Base-by-base conservation (phyloP, 2,329 filamentous ascomycete genomes). In the Aspergillus fumigatus region DNA sequence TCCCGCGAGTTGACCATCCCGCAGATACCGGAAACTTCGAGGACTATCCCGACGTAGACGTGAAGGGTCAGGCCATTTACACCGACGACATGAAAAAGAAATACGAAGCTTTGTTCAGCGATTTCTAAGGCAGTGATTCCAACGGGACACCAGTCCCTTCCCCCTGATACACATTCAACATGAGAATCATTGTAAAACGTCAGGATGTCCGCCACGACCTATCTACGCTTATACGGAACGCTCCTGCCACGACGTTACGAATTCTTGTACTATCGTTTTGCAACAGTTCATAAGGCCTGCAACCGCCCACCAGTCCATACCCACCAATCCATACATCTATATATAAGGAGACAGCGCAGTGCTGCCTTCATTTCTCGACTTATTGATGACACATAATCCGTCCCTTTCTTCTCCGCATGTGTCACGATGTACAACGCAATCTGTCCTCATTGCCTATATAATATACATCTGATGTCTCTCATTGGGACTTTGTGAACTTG, bases 11-110 rank as follows among this genome's bases (percentile, higher is more conserved):
- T 50, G 75, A 80, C 54, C 80, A 84, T 49, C 78, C 82, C 1
- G 83, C 84, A 6, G 85, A 88, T 62, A 82, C 84, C 35, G 75
- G 82, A 21, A 87, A 87, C 67, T 88, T 87, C 64, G 84, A 87
- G 63, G 83, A 87, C 55, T 87, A 87, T 62, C 84, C 86, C 51
- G 75, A 77, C 54, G 75, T 75, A 7, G 84, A 86, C 66, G 75
- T 50, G 72, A 77, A 65, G 70, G 79, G 62, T 68, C 78, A 67
- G 76, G 83, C 66, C 62, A 68, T 70, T 48, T 87, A 87, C 65
- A 85, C 83, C 4, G 79, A 82, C 54, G 84, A 86, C 58, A 73
- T 87, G 78, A 78, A 77, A 58, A 77, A 80, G 59, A 83, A 83
- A 69, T 86, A 84, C 68, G 85, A 87, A 54, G 72, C 77, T 43